phyloP scores from a whole-genome alignment of 441 rosid species.

The Erodium texanum region DNA sequence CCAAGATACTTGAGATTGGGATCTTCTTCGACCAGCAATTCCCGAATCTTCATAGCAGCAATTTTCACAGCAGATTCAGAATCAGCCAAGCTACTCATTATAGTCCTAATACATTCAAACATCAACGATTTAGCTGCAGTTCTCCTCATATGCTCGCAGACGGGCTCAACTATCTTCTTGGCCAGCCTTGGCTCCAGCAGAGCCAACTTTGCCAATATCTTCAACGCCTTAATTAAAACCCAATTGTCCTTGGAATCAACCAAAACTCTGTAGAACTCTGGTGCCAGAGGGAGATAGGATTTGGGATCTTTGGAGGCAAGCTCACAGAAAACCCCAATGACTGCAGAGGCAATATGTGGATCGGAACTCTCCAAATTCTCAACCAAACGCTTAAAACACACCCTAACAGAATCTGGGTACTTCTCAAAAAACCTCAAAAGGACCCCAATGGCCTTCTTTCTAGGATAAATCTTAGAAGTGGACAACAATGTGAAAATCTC shows the following conservation, averaged over 20 bases:
- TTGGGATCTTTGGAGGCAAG: conserved; percentile 58
- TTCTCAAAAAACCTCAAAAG: conserved; percentile 62
- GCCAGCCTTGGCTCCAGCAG: conserved; percentile 74
- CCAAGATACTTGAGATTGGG: conserved; percentile 89
- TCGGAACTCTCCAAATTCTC: conserved; percentile 74
- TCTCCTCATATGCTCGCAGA: conserved; percentile 80
- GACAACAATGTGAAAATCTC: conserved; percentile 68
- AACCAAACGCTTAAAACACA: conserved; percentile 74
- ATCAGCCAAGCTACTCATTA: conserved; percentile 64
- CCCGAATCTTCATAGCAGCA: conserved; percentile 50
- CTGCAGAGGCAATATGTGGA: conserved; percentile 47
- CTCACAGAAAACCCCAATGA: conserved; percentile 74
- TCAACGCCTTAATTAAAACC: conserved; percentile 79
- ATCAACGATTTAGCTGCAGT: conserved; percentile 75
- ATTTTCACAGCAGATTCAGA: conserved; percentile 79
- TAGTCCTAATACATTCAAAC: conserved; percentile 80
- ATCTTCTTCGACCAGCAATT: conserved; percentile 76
- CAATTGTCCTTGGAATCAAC: conserved; percentile 85
- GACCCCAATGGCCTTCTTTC: conserved; percentile 64
- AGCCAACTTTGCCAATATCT: conserved; percentile 70
- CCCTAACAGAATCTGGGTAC: conserved; percentile 74
- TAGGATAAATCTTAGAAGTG: conserved; percentile 48
- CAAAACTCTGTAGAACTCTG: conserved; percentile 66
- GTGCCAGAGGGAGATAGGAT: conserved; percentile 80
- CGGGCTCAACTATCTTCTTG: conserved; percentile 64